Evolutionary conservation across 345 rosid species (phyloP), one percentile per base, ranked within the genome.

Genomic region (Aquilaria malaccensis): DNA sequence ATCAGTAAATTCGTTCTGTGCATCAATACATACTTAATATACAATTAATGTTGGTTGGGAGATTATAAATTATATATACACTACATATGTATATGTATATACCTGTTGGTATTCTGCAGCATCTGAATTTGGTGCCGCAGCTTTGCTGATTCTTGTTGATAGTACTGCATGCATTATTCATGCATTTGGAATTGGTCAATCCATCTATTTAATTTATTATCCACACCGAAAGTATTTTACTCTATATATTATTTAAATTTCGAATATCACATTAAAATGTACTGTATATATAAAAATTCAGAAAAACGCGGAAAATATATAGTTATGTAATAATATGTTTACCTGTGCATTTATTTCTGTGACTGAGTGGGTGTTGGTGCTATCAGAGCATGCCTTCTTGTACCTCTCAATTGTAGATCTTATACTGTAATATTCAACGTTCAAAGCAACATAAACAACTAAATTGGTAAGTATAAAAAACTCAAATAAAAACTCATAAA

Each of bases 301-400:
- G 22, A 0, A 22, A 14, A 37, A 41, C 29, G 43, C 11, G 1
- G 37, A 59, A 4, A 12, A 29, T 45, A 13, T 22, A 45, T 45
- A 14, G 10, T 32, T 68, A 52, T 4, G 61, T 51, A 11, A 59
- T 11, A 62, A 37, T 41, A 33, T 30, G 9, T n/a, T 61, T 60
- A 90, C 99, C 87, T 93, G 96, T 12, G 99, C 99, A 80, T 94
- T 94, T 67, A 94, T 94, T 65, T 94, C 95, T n/a, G 86, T 85
- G 65, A 88, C 83, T 11, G 95, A 74, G 56, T 70, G 68, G 0
- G 87, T 58, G 59, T 79, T 82, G 59, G 88, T 62, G 60, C 74
- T 69, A 63, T 93, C 99, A 11, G 97, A 93, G 56, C 70, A 69
- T 31, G 96, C 97, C 78, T 88, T 94, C 82, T 90, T 91, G 85